Evolutionary conservation across 2,329 filamentous ascomycete species (phyloP).

Genomic region (Stylonectria norvegica): DNA sequence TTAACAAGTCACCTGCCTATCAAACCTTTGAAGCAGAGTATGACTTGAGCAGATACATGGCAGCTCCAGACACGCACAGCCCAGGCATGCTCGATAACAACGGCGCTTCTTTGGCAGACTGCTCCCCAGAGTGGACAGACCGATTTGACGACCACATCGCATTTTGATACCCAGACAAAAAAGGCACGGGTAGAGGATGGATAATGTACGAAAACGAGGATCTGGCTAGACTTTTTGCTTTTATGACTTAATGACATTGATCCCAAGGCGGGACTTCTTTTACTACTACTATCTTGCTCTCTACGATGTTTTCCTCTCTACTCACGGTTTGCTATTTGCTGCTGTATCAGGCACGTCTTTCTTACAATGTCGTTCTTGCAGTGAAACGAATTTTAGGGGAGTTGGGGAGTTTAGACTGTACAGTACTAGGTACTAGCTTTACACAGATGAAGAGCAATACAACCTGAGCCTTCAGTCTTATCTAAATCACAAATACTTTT

Average conservation of each 20-base stretch:
- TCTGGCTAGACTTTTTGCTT: conserved; percentile 19
- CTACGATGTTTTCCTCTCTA: conserved; percentile 3
- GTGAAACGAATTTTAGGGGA: too few species aligned
- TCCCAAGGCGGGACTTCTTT: conserved; percentile 8
- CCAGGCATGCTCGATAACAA: conserved; percentile 23
- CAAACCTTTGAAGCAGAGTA: conserved; percentile 41
- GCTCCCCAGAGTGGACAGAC: conserved; percentile 30
- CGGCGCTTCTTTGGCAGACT: conserved; percentile 26
- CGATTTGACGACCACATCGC: conserved; percentile 27
- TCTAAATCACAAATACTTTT: too few species aligned
- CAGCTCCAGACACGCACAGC: conserved; percentile 29
- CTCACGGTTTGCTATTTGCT: too few species aligned
- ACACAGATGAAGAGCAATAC: too few species aligned
- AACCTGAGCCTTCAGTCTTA: too few species aligned
- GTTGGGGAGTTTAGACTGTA: too few species aligned
- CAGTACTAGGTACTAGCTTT: too few species aligned
- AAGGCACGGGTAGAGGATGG: conserved; percentile 19
- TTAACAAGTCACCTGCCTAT: conserved; percentile 35
- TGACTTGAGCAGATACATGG: conserved; percentile 36
- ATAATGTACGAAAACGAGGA: conserved; percentile 26
- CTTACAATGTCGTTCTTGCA: too few species aligned
- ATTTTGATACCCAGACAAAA: conserved; percentile 31
- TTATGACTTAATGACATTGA: conserved; percentile 30
- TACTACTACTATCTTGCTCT: conserved; percentile 8
- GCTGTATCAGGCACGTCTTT: too few species aligned